Evolutionary conservation across 257 asterid species (phyloP), one percentile per base, ranked within the genome.

Genomic region (Scutellaria minor): DNA sequence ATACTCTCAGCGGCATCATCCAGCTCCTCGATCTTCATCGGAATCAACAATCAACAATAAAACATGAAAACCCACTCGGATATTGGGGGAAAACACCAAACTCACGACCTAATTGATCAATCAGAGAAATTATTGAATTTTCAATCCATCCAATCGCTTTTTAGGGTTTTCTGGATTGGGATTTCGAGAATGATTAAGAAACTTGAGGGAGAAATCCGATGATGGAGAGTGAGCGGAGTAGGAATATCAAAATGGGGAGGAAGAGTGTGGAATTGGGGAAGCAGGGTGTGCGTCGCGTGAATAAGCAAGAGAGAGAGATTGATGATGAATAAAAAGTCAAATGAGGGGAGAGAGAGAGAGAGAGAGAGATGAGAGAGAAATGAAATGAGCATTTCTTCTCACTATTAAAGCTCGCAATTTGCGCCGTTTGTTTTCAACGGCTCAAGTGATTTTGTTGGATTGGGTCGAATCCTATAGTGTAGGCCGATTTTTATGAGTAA

Each of bases 11-110:
- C 59, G 42, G 73, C 67, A 73, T 74, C 96, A 64, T 87, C 94
- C 62, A 88, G 80, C 46, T 90, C 89, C 73, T 81, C 93, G 82
- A 90, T 93, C 93, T 85, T 93, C 98, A 93, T 93, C 64, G 47
- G 78, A 31, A 75, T 51, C 75, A 63, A 63, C 27, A 54, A 22
- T 72, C 62, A 71, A 66, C 27, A 53, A 22, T 3, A 45, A 12
- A 47, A 66, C 7, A 74, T 6, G 27, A 66, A 74, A 70, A 12
- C 27, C 55, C 12, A 20, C 15, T n/a, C 9, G 31, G 35, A 15
- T 45, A 70, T 65, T 45, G 59, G 68, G 45, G 47, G 11, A 37
- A 63, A 65, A 41, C 18, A 10, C 22, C 10, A 39, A 70, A 6
- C 15, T 46, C 20, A 46, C 50, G 67, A 74, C 53, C 74, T 27